A percentile compares a stretch with the other conserved stretches of the same genome.
These are phyloP conservation scores for Pestalotiopsis sp. DNA, from an alignment of 2,329 filamentous ascomycete species.

Conservation along the genomic window DNA sequence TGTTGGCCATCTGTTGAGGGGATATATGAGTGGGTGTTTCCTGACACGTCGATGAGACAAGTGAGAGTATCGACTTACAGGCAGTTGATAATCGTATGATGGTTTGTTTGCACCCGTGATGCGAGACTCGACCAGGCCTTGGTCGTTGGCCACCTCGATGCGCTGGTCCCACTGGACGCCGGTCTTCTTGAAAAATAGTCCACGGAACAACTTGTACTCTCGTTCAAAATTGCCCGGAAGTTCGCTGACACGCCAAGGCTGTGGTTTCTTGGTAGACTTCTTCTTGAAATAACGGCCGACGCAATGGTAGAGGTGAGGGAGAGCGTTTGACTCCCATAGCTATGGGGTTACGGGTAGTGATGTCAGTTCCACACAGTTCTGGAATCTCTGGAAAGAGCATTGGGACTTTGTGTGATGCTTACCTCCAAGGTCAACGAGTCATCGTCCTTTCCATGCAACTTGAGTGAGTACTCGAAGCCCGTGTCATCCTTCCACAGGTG, in stretches of 20 bases:
- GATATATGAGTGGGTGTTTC: background rate
- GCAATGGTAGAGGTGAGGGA: slow-evolving; percentile 63
- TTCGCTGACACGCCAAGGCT: slow-evolving; percentile 40
- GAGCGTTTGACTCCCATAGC: slow-evolving; percentile 68
- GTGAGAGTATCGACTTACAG: background rate
- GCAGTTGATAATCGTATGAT: slow-evolving; percentile 35
- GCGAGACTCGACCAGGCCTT: background rate
- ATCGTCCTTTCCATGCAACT: slow-evolving; percentile 59
- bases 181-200: slow-evolving; percentile 61
- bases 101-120: background rate
- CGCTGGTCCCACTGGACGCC: slow-evolving; percentile 63
- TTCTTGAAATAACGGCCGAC: slow-evolving; percentile 53
- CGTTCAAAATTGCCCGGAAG: slow-evolving; percentile 39
- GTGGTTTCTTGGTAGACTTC: slow-evolving; percentile 31
- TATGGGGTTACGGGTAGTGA: slow-evolving; percentile 35
- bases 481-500: slow-evolving; percentile 66
- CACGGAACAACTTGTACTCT: slow-evolving; percentile 54
- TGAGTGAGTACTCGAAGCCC: slow-evolving; percentile 66
- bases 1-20: background rate
- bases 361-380: background rate
- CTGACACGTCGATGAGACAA: background rate
- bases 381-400: background rate
- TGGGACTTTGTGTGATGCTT: slow-evolving; percentile 28
- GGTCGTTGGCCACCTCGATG: slow-evolving; percentile 35
- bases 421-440: slow-evolving; percentile 65